Evolutionary conservation across 2,329 filamentous ascomycete species (phyloP).

Genomic region (Stemphylium beticola): DNA sequence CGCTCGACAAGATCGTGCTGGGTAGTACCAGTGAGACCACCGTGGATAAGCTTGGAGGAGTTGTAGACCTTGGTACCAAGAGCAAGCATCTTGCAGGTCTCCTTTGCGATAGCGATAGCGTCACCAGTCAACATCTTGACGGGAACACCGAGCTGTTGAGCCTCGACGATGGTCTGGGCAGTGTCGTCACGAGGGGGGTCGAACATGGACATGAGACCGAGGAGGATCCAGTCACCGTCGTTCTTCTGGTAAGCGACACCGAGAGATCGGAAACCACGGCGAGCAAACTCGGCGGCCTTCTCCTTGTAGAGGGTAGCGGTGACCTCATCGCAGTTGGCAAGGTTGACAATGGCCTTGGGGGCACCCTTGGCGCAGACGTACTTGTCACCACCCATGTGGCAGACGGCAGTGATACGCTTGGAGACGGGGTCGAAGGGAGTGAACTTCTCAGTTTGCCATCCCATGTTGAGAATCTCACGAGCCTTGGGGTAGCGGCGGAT

Average conservation of each 20-base stretch:
- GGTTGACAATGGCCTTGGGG: constrained; percentile 74
- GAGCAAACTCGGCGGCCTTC: constrained; percentile 77
- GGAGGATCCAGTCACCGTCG: constrained; percentile 73
- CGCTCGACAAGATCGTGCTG: constrained; percentile 79
- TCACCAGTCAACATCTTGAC: constrained; percentile 86
- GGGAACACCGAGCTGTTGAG: constrained; percentile 75
- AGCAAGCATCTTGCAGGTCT: constrained; percentile 82
- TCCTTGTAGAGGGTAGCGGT: constrained; percentile 70
- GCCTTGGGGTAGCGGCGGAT: constrained; percentile 79
- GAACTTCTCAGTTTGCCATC: constrained; percentile 80
- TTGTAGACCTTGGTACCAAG: constrained; percentile 83
- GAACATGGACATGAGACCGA: constrained; percentile 81
- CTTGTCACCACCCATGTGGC: constrained; percentile 70
- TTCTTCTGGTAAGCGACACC: constrained; percentile 81
- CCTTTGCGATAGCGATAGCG: constrained; percentile 79
- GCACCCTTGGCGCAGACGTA: constrained; percentile 80
- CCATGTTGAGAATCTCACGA: constrained; percentile 74
- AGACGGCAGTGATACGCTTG: constrained; percentile 77
- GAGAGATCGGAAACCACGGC: constrained; percentile 79
- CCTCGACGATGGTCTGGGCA: constrained; percentile 77
- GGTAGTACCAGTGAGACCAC: constrained; percentile 73
- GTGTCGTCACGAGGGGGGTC: constrained; percentile 80
- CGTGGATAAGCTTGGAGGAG: constrained; percentile 77
- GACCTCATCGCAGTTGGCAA: constrained; percentile 71
- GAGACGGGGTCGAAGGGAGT: constrained; percentile 80